Conservation (phyloP, 306 rosid genomes). For the Rosa lucieae region DNA sequence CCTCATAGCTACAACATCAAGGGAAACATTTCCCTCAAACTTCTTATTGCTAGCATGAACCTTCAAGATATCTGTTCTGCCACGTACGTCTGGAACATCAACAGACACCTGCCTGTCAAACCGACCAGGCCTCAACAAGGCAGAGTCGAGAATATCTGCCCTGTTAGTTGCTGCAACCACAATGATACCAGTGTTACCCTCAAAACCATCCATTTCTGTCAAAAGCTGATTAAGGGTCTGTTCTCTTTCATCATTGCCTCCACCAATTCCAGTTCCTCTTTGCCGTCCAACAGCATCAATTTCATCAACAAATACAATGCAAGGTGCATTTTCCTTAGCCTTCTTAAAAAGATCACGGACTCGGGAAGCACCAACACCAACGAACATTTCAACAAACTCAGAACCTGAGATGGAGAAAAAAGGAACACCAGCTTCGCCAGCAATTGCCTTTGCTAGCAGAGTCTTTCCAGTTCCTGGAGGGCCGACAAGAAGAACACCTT, state of each 20-base stretch:
- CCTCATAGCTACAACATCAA: conserved; percentile 91
- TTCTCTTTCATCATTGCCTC: conserved; percentile 98
- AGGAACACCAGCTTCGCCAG: conserved; percentile 99
- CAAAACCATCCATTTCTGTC: conserved; percentile 99
- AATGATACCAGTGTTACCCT: conserved; percentile 92
- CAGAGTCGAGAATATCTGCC: conserved; percentile 97
- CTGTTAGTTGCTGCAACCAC: conserved; percentile 99
- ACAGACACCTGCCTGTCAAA: conserved; percentile 96
- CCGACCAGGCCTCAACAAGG: conserved; percentile 91
- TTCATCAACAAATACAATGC: conserved; percentile 98
- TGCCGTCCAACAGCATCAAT: conserved; percentile 98
- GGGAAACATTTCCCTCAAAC: conserved; percentile 83
- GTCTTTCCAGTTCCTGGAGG: conserved; percentile 99
- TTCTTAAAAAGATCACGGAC: conserved; percentile 98
- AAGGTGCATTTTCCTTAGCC: conserved; percentile 99
- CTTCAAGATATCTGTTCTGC: conserved; percentile 93
- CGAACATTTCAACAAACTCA: conserved; percentile 98
- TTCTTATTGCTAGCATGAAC: conserved; percentile 92
- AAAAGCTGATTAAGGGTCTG: conserved; percentile 98
- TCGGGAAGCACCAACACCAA: conserved; percentile 99
- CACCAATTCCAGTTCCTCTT: conserved; percentile 97
- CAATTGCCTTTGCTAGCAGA: conserved; percentile 91
- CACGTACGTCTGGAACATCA: conserved; percentile 92
- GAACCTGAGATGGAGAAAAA: conserved; percentile 98
- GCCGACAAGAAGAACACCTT: conserved; percentile 97